Evolutionary conservation across 169 alveolate species (phyloP).

Genomic region (Haemoproteus tartakovskyi): DNA sequence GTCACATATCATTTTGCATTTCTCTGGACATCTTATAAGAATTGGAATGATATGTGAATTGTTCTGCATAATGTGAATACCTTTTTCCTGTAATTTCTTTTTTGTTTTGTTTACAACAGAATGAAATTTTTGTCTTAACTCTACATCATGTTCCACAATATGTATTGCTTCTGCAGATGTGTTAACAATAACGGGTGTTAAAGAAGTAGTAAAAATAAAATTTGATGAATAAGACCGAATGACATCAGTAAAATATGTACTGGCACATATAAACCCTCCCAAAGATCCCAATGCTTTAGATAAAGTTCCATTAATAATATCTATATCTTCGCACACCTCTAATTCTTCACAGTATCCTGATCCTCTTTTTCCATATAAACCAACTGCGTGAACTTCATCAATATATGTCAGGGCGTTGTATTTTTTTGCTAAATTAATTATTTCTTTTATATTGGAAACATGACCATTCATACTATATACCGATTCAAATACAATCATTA

Average conservation of each 20-base stretch:
- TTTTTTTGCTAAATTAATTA: conserved; percentile 79
- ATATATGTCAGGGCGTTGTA: conserved; percentile 81
- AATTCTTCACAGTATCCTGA: conserved; percentile 82
- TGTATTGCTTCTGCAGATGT: conserved; percentile 81
- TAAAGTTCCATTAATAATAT: conserved; percentile 85
- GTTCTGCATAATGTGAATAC: conserved; percentile 76
- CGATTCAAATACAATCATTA: conserved; percentile 85
- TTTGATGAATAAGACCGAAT: conserved; percentile 83
- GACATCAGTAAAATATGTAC: conserved; percentile 72
- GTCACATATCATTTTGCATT: conserved; percentile 79
- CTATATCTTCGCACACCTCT: conserved; percentile 72
- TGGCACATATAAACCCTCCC: conserved; percentile 89
- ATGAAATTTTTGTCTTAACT: conserved; percentile 69
- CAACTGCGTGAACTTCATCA: conserved; percentile 91
- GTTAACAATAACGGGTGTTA: conserved; percentile 84
- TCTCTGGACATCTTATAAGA: conserved; percentile 80
- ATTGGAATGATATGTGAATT: conserved; percentile 84
- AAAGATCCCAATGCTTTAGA: conserved; percentile 88
- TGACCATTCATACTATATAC: conserved; percentile 88
- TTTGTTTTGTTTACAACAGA: conserved; percentile 72
- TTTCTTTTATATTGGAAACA: conserved; percentile 76
- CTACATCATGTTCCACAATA: conserved; percentile 45
- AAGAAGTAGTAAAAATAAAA: conserved; percentile 86
- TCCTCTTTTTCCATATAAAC: conserved; percentile 86
- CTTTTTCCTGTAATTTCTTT: conserved; percentile 65